phyloP scores from a whole-genome alignment of 2,329 filamentous ascomycete genomes.

The Paramyrothecium sp. region DNA sequence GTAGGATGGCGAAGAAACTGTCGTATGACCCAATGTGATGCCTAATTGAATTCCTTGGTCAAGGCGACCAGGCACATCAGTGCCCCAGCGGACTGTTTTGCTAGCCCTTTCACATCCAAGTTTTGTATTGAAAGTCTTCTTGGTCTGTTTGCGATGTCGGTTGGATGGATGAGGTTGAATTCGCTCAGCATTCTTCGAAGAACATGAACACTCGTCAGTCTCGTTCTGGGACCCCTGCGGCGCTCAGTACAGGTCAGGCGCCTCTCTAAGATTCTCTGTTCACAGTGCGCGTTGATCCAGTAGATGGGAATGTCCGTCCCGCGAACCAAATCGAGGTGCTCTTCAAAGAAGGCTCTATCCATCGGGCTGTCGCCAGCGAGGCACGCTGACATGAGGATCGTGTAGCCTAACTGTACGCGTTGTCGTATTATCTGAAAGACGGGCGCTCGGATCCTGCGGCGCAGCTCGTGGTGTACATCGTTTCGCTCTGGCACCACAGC shows the following conservation, averaged over 20 bases:
- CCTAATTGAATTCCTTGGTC: no score
- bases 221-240: constrained; percentile 2
- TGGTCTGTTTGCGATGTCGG: no score
- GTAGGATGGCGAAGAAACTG: no score
- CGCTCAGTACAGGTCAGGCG: constrained; percentile 4
- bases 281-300: constrained; percentile 12
- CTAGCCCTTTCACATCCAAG: no score
- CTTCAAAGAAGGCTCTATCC: constrained; percentile 8
- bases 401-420: constrained; percentile 4
- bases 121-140: no score
- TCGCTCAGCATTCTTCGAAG: constrained; percentile 1
- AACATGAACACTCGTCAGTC: constrained; percentile 5
- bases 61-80: no score
- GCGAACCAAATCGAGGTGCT: constrained; percentile 11
- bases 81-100: no score
- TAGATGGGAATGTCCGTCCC: neutral
- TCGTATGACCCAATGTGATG: no score
- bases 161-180: neutral
- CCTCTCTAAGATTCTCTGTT: constrained; percentile 3
- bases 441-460: constrained; percentile 10
- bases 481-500: constrained; percentile 10
- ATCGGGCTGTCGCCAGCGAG: constrained; percentile 4
- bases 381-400: constrained; percentile 15
- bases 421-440: constrained; percentile 10
- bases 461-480: constrained; percentile 14